These are phyloP conservation scores for Rubia balearica DNA, from an alignment of 305 asterid genomes.

Conservation along the genomic window DNA sequence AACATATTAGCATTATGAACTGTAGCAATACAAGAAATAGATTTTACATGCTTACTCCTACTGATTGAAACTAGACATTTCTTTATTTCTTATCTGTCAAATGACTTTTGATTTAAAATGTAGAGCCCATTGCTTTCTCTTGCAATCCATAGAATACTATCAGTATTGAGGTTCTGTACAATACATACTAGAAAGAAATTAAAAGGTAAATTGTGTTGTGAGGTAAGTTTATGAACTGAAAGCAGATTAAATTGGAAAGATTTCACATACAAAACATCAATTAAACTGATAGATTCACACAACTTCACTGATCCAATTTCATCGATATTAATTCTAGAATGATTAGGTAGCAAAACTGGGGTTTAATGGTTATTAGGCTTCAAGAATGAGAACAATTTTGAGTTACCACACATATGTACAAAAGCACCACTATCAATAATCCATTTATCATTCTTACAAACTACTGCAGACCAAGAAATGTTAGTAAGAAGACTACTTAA, in stretches of 20 bases:
- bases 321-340: not conserved
- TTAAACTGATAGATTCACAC: not conserved
- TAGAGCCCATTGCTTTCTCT: not conserved
- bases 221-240: not conserved
- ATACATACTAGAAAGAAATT: not conserved
- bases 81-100: not conserved
- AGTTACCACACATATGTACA: not conserved
- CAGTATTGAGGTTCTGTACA: not conserved
- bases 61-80: too few species aligned
- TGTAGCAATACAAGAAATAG: too few species aligned
- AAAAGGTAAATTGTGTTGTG: too few species aligned
- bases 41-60: too few species aligned
- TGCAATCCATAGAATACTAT: not conserved
- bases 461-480: too few species aligned
- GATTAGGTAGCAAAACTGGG: too few species aligned
- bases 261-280: too few species aligned
- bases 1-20: too few species aligned
- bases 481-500: not conserved
- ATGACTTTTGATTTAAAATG: not conserved
- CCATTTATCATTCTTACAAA: not conserved
- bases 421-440: not conserved
- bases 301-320: not conserved
- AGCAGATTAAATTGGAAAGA: too few species aligned
- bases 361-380: not conserved
- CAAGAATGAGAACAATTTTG: not conserved